These are phyloP conservation scores for Aphanomyces invadans DNA, from an alignment of 352 stramenopile species.

Conservation along the genomic window DNA sequence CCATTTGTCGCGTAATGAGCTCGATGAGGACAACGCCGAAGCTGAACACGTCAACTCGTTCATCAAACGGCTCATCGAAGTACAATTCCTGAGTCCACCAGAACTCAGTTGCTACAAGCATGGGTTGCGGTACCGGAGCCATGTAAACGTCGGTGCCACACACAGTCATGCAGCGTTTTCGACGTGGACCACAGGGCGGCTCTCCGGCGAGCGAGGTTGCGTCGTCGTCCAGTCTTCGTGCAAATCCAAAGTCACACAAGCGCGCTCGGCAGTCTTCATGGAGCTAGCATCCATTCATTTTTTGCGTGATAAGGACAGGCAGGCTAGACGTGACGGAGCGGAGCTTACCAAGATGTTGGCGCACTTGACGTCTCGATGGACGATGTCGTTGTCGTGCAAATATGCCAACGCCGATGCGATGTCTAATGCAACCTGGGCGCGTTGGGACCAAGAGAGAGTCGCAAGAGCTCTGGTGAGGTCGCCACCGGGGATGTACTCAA, in stretches of 20 bases:
- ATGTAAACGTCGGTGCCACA: conserved; percentile 36
- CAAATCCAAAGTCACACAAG: conserved; percentile 81
- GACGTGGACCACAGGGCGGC: no score
- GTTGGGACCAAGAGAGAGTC: conserved; percentile 41
- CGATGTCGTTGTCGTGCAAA: conserved; percentile 82
- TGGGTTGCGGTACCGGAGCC: conserved; percentile 2
- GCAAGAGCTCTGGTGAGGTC: conserved; percentile 46
- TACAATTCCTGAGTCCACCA: conserved; percentile 11
- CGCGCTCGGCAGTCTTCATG: conserved; percentile 59
- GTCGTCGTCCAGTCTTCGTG: conserved; percentile 12
- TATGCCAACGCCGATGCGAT: conserved; percentile 89
- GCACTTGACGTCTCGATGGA: conserved; percentile 81
- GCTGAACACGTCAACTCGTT: conserved; percentile 81
- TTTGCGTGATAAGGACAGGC: no score
- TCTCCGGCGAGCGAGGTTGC: no score
- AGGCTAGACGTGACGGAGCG: neutral
- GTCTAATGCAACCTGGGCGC: conserved; percentile 62
- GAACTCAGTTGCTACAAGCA: neutral
- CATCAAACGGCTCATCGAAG: conserved; percentile 30
- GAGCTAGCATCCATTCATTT: conserved; percentile 27
- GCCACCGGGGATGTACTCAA: conserved; percentile 62
- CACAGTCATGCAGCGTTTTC: conserved; percentile 13
- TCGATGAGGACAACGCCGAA: conserved; percentile 81
- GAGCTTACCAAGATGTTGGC: conserved; percentile 58
- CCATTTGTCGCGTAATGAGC: conserved; percentile 66